These are phyloP conservation scores for Micractinium conductrix DNA, from an alignment of 139 green algal genomes.

Conservation along the genomic window DNA sequence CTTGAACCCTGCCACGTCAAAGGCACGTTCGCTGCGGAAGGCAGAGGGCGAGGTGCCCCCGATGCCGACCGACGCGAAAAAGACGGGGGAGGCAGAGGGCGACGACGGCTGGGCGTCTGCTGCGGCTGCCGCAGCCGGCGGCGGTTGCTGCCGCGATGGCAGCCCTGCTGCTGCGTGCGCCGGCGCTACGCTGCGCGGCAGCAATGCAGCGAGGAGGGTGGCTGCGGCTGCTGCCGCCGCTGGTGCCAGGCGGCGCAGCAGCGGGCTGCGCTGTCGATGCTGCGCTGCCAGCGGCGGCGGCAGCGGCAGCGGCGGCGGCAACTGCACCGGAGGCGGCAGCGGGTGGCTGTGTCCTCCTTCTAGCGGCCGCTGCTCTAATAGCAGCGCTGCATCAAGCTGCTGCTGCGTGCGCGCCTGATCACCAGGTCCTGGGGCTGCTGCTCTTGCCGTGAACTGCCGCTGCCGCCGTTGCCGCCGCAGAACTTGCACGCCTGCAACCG, in stretches of 20 bases:
- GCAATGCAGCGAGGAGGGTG: not conserved
- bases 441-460: too few species aligned
- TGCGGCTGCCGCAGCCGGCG: not conserved
- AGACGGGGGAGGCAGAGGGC: too few species aligned
- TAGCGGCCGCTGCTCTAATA: too few species aligned
- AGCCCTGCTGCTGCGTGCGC: too few species aligned
- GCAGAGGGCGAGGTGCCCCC: not conserved
- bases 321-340: too few species aligned
- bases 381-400: too few species aligned
- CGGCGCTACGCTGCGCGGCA: too few species aligned
- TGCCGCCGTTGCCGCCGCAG: too few species aligned
- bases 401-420: too few species aligned
- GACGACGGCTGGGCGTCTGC: not conserved
- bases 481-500: too few species aligned
- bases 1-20: conserved; percentile 20
- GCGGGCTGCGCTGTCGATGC: not conserved
- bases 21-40: not conserved
- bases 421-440: too few species aligned
- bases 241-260: not conserved
- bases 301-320: not conserved
- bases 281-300: not conserved
- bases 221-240: not conserved
- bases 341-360: too few species aligned
- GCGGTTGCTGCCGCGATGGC: not conserved
- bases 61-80: conserved; percentile 21